Evolutionary conservation across 2,329 filamentous ascomycete genomes (phyloP).

Genomic region (Teratosphaeriaceae sp.): DNA sequence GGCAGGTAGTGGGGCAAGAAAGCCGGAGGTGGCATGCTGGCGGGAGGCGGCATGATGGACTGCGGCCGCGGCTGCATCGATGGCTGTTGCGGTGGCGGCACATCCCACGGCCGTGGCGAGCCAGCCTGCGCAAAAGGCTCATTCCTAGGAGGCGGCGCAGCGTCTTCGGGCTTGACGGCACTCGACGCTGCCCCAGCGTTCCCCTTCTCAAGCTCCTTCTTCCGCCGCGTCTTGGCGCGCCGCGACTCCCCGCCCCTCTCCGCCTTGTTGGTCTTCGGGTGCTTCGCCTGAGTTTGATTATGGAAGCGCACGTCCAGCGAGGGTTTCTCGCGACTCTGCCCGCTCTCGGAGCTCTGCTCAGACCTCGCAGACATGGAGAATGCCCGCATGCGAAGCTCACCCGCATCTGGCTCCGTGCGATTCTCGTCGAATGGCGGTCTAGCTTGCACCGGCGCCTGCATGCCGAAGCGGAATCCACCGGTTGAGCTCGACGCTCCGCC

Average conservation of each 20-base stretch:
- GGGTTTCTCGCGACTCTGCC: no score
- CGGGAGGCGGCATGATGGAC: no score
- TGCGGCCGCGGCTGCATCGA: no score
- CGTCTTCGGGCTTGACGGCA: neutral
- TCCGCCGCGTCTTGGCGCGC: slow-evolving; percentile 1
- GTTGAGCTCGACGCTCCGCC: no score
- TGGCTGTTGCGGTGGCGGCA: slow-evolving; percentile 1
- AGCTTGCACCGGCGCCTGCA: no score
- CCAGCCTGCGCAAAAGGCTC: neutral
- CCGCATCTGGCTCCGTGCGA: no score
- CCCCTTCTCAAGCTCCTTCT: slow-evolving; percentile 1
- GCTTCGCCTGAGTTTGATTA: neutral
- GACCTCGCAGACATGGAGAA: no score
- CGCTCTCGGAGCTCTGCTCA: no score
- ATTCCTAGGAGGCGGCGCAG: neutral
- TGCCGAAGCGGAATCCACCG: no score
- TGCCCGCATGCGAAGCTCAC: no score
- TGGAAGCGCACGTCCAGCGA: neutral
- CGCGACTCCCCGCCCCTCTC: slow-evolving; percentile 5
- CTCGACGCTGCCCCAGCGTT: neutral
- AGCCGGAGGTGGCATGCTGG: slow-evolving; percentile 1
- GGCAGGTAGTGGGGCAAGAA: neutral
- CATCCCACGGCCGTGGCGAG: neutral
- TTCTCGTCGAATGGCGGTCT: no score
- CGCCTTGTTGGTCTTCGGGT: slow-evolving; percentile 4